Percentiles rank a stretch among this genome's conserved stretches.
Conservation (phyloP, 192 early-diverging fungal genomes). For the Coemansia sp. region DNA sequence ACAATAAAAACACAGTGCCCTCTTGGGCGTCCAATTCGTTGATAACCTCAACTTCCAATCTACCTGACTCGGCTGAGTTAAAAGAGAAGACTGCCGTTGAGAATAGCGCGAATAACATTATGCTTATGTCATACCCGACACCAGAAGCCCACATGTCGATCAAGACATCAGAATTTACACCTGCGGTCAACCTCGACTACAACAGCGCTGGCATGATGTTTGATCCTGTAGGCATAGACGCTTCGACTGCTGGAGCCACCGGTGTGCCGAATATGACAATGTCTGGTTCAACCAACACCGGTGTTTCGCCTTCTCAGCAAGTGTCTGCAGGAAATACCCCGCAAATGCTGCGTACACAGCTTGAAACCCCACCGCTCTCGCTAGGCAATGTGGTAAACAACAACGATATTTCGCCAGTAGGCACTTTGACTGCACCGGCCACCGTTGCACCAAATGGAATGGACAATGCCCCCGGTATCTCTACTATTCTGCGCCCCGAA, state of each 20-base stretch:
- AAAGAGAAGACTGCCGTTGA: background rate
- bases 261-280: background rate
- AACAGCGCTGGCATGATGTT: background rate
- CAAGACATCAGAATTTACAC: background rate
- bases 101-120: background rate
- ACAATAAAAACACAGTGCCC: background rate
- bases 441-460: background rate
- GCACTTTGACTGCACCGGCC: background rate
- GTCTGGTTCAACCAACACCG: background rate
- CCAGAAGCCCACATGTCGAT: constrained; percentile 2
- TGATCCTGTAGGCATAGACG: background rate
- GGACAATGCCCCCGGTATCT: background rate
- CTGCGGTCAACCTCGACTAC: background rate
- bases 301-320: background rate
- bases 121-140: constrained; percentile 4
- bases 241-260: background rate
- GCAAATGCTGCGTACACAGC: background rate
- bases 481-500: background rate
- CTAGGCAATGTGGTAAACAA: background rate
- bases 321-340: background rate
- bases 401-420: background rate
- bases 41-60: background rate
- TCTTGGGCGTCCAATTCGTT: background rate
- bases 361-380: constrained; percentile 4
- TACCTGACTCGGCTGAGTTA: background rate